These are phyloP conservation scores for Mucuna pruriens DNA, from an alignment of 306 rosid genomes.

Conservation along the genomic window DNA sequence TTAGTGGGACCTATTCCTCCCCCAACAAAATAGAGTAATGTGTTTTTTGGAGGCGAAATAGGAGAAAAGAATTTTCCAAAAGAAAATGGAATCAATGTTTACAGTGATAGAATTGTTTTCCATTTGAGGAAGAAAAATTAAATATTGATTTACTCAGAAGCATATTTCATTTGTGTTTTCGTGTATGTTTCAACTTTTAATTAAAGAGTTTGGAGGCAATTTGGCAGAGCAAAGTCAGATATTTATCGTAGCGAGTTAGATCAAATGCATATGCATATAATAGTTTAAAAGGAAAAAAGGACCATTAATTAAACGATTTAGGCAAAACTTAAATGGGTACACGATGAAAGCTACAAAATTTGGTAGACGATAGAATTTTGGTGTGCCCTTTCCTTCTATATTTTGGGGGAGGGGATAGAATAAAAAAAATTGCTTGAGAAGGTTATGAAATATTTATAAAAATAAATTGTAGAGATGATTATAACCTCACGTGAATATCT, in stretches of 20 bases:
- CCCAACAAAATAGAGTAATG: neutral
- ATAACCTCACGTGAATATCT: too few relatives aligned
- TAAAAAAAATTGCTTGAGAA: too few relatives aligned
- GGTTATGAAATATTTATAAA: too few relatives aligned
- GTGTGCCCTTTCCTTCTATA: too few relatives aligned
- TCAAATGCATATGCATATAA: neutral
- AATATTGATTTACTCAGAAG: neutral
- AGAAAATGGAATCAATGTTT: neutral
- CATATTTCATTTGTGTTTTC: neutral
- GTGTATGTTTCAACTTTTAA: neutral
- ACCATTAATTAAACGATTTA: neutral
- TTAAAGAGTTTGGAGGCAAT: neutral
- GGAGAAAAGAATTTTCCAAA: neutral
- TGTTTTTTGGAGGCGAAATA: neutral
- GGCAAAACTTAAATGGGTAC: neutral
- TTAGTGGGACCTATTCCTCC: neutral
- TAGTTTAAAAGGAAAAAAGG: neutral
- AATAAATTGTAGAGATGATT: too few relatives aligned
- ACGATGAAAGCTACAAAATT: too few relatives aligned
- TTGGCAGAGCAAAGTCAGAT: neutral
- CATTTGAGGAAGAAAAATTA: neutral
- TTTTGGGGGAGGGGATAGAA: too few relatives aligned
- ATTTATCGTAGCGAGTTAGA: neutral
- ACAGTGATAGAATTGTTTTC: neutral
- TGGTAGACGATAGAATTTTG: too few relatives aligned